Evolutionary conservation across 2,329 filamentous ascomycete species (phyloP).

Genomic region (Monilinia vaccinii-corymbosi): DNA sequence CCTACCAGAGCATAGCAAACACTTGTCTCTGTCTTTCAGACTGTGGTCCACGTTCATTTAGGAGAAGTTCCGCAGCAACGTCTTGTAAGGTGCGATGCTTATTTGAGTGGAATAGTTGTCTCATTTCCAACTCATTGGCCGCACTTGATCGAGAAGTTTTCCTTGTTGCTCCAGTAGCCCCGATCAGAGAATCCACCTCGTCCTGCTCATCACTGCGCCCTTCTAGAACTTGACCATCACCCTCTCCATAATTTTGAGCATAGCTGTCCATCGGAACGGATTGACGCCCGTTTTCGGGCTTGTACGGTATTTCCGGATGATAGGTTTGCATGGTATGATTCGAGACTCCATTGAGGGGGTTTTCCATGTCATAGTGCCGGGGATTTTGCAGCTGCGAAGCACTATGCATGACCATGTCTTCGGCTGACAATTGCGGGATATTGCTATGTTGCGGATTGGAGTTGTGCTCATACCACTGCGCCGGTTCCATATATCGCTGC

Average conservation of each 20-base stretch:
- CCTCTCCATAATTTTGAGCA: conserved; percentile 45
- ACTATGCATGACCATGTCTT: conserved; percentile 51
- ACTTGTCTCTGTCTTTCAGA: conserved; percentile 77
- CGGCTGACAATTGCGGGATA: conserved; percentile 39
- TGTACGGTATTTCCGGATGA: conserved; percentile 34
- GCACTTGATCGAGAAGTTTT: conserved; percentile 58
- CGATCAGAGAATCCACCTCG: conserved; percentile 44
- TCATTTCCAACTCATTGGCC: conserved; percentile 74
- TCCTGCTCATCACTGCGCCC: conserved; percentile 45
- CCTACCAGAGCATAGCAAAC: conserved; percentile 82
- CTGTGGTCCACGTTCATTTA: conserved; percentile 70
- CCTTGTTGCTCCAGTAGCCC: conserved; percentile 40
- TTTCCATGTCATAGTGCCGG: conserved; percentile 41
- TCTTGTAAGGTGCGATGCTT: conserved; percentile 59
- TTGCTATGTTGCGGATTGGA: conserved; percentile 24
- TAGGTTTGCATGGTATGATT: conserved; percentile 35
- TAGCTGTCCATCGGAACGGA: conserved; percentile 47
- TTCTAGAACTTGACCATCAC: conserved; percentile 51
- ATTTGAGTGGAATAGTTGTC: conserved; percentile 63
- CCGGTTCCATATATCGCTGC: conserved; percentile 24
- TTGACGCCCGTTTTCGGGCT: conserved; percentile 35
- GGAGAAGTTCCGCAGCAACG: conserved; percentile 66
- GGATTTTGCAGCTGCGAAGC: conserved; percentile 46
- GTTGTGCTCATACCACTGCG: conserved; percentile 29
- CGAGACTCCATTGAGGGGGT: conserved; percentile 40